These are phyloP conservation scores for Fraxinus albicans DNA, from an alignment of 305 asterid species.

Conservation along the genomic window DNA sequence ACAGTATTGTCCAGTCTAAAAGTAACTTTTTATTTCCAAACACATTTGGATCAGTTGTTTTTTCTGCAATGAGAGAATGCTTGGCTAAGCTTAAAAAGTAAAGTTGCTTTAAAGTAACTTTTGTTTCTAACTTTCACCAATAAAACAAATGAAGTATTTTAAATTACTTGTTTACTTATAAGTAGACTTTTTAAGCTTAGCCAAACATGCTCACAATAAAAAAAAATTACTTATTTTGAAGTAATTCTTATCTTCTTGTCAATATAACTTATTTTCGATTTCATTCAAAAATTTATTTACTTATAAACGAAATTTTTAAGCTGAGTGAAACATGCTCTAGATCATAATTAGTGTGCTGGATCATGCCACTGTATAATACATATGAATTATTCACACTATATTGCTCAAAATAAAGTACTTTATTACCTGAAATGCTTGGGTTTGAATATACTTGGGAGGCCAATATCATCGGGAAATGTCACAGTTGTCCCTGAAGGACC, in stretches of 20 bases:
- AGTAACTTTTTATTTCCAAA: neutral
- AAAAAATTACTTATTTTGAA: too few species aligned
- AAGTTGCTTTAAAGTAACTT: neutral
- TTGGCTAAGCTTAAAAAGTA: neutral
- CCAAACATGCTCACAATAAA: neutral
- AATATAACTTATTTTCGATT: too few species aligned
- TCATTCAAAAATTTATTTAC: neutral
- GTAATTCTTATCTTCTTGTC: neutral
- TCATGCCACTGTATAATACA: neutral
- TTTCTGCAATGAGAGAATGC: neutral
- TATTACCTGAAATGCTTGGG: conserved; percentile 59
- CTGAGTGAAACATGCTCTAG: neutral
- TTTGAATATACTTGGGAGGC: conserved; percentile 76
- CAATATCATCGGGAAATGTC: conserved; percentile 68
- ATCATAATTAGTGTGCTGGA: neutral
- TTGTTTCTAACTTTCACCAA: neutral
- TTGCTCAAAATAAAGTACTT: neutral
- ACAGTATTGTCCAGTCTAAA: neutral
- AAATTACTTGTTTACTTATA: neutral
- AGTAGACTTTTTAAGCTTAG: neutral
- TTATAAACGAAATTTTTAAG: neutral
- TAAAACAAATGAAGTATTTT: neutral
- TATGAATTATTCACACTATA: neutral
- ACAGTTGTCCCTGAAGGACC: conserved; percentile 81
- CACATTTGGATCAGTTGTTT: neutral